Evolutionary conservation across 148 eudicot species (phyloP).

Genomic region (Camellia lanceoleosa): DNA sequence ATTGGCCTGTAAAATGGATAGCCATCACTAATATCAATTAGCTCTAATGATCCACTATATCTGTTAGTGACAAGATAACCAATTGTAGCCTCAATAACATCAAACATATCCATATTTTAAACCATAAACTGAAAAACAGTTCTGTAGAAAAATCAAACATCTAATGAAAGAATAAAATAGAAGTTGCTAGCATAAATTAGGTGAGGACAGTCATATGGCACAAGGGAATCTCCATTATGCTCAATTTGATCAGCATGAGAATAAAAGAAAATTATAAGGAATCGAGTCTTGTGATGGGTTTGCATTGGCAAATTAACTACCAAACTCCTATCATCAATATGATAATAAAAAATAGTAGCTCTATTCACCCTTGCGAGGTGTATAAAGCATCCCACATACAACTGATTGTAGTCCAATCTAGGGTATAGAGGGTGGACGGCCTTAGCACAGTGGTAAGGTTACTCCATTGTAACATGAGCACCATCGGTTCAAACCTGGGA

Average conservation of each 20-base stretch:
- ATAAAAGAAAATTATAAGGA: not conserved
- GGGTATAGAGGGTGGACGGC: too few species aligned
- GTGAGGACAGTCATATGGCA: not conserved
- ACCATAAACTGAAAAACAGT: not conserved
- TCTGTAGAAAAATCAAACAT: conserved; percentile 3
- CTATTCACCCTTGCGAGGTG: not conserved
- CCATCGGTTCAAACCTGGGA: too few species aligned
- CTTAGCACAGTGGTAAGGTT: too few species aligned
- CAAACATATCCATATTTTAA: not conserved
- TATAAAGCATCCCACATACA: not conserved
- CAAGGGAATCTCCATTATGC: not conserved
- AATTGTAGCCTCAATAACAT: not conserved
- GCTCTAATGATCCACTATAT: not conserved
- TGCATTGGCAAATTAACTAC: not conserved
- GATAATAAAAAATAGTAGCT: too few species aligned
- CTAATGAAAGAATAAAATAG: not conserved
- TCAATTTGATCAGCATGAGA: not conserved
- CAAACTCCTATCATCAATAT: too few species aligned
- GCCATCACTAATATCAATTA: not conserved
- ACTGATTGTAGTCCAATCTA: not conserved
- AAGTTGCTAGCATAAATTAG: not conserved
- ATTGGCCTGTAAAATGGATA: conserved; percentile 14
- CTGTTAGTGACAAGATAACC: not conserved
- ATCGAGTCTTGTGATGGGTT: not conserved
- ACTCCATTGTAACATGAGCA: too few species aligned